A percentile compares a stretch with the other conserved stretches of the same genome.
phyloP scores from a whole-genome alignment of 2,329 filamentous ascomycete genomes.

The Aciculosporium take region DNA sequence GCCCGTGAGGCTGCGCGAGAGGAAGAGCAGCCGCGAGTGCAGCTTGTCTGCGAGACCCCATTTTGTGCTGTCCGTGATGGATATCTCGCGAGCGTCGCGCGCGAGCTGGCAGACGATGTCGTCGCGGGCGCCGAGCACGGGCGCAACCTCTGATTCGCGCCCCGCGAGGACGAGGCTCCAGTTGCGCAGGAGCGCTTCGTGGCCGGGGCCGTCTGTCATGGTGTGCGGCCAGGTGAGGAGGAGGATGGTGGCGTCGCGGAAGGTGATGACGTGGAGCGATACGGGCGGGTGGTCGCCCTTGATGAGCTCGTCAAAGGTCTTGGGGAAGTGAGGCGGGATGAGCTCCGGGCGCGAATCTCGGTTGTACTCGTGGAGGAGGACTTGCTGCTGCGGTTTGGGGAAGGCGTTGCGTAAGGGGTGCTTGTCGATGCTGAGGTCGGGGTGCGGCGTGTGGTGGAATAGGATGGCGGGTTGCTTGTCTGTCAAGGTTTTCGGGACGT shows the following conservation, averaged over 20 bases:
- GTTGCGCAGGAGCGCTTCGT: constrained; percentile 24
- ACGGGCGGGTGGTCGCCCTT: constrained; percentile 29
- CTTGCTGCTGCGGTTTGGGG: no score
- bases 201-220: constrained; percentile 31
- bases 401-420: no score
- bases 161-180: constrained; percentile 33
- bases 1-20: no score
- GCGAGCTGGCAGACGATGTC: constrained; percentile 2
- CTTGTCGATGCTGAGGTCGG: no score
- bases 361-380: no score
- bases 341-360: no score
- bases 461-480: no score
- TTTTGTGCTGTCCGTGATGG: neutral
- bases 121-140: constrained; percentile 18
- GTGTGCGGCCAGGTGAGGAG: constrained; percentile 32
- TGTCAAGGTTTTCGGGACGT: no score
- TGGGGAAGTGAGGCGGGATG: no score
- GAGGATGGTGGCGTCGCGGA: constrained; percentile 34
- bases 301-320: constrained; percentile 26
- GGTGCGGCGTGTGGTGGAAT: no score
- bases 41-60: no score
- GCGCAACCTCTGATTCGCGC: constrained; percentile 24
- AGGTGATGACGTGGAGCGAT: constrained; percentile 31
- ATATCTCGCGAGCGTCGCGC: neutral
- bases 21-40: constrained; percentile 8